Percentiles rank a stretch among this genome's conserved stretches.
Conservation (phyloP, 352 stramenopile genomes). For the Globisporangium irregulare region DNA sequence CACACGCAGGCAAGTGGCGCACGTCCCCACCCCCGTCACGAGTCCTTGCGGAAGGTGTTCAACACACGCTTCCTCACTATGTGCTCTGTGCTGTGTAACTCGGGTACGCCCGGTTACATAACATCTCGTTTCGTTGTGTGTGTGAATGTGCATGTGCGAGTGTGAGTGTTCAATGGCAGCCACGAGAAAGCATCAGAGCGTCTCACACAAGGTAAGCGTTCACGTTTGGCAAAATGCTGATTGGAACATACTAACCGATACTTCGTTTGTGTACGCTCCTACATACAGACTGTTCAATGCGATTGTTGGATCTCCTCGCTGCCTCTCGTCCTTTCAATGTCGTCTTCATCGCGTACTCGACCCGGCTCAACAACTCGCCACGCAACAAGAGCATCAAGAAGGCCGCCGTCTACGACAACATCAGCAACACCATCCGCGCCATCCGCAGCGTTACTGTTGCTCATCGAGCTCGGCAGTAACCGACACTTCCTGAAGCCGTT, state of each 20-base stretch:
- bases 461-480: not conserved
- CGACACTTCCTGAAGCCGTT: not conserved
- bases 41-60: too few relatives aligned
- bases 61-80: too few relatives aligned
- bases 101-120: not conserved
- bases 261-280: not conserved
- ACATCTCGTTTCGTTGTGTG: not conserved
- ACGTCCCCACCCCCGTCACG: too few relatives aligned
- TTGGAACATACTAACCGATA: not conserved
- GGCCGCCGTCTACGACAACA: not conserved
- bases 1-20: too few relatives aligned
- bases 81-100: too few relatives aligned
- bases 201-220: not conserved
- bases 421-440: not conserved
- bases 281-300: not conserved
- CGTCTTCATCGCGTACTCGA: not conserved
- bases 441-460: not conserved
- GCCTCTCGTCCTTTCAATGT: not conserved
- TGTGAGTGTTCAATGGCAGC: not conserved
- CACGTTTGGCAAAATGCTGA: constrained; percentile 1
- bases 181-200: not conserved
- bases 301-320: not conserved
- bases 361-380: not conserved
- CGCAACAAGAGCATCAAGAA: not conserved
- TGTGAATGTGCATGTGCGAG: not conserved